phyloP scores from a whole-genome alignment of 2,329 filamentous ascomycete species.

The Colletotrichum noveboracense region DNA sequence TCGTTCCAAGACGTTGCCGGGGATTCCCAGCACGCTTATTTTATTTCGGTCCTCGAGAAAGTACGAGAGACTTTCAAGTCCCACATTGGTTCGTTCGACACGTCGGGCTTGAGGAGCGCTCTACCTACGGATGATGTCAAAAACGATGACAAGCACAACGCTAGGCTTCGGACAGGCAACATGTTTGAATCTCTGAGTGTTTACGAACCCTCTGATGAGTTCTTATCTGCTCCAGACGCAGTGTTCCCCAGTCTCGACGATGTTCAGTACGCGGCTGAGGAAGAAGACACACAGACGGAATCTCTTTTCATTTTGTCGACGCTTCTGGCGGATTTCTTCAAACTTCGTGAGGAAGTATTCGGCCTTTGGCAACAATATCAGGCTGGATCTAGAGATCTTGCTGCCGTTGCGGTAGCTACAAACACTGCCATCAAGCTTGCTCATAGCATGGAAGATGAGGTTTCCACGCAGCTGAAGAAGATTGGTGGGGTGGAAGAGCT shows the following conservation, averaged over 20 bases:
- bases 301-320: conserved; percentile 29
- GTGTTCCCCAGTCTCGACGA: neutral
- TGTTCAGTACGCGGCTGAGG: conserved; percentile 34
- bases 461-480: conserved; percentile 23
- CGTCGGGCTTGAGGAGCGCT: neutral
- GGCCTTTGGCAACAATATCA: conserved; percentile 36
- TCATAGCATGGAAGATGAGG: conserved; percentile 34
- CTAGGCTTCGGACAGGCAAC: conserved; percentile 23
- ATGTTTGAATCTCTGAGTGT: conserved; percentile 39
- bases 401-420: conserved; percentile 38
- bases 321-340: conserved; percentile 34
- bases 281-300: conserved; percentile 23
- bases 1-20: conserved; percentile 20
- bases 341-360: conserved; percentile 29
- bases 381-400: conserved; percentile 31
- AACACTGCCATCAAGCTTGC: conserved; percentile 41
- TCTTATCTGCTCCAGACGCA: conserved; percentile 35
- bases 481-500: neutral
- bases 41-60: conserved; percentile 37
- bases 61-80: conserved; percentile 36
- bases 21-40: conserved; percentile 34
- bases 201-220: conserved; percentile 42
- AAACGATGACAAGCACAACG: conserved; percentile 1
- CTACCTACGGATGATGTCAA: neutral
- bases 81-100: neutral